phyloP scores from a whole-genome alignment of 1,139 yeast species.

The Eremothecium sinecaudum region DNA sequence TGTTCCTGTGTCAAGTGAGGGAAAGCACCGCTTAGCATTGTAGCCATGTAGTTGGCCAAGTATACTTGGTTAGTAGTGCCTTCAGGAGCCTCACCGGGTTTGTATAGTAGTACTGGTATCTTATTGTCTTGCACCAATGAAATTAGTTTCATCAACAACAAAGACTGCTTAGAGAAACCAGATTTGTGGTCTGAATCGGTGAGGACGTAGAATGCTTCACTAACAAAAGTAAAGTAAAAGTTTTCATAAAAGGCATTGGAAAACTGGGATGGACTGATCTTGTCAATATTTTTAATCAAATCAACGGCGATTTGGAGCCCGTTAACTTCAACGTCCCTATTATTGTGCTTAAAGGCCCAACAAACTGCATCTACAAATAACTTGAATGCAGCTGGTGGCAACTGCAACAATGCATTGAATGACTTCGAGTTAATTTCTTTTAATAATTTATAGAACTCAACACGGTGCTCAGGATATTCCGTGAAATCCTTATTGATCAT shows the following conservation, averaged over 20 bases:
- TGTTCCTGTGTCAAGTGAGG: conserved; percentile 83
- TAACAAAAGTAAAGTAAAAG: conserved; percentile 79
- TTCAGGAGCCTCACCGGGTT: conserved; percentile 63
- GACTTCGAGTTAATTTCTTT: conserved; percentile 80
- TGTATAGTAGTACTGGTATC: conserved; percentile 69
- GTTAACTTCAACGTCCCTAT: conserved; percentile 87
- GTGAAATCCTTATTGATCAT: conserved; percentile 95
- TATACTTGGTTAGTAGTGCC: conserved; percentile 78
- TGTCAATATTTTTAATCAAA: conserved; percentile 73
- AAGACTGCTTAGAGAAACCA: conserved; percentile 84
- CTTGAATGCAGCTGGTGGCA: conserved; percentile 89
- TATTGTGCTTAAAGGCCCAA: conserved; percentile 97
- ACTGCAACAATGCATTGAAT: conserved; percentile 75
- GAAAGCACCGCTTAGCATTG: conserved; percentile 76
- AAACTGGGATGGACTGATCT: conserved; percentile 64
- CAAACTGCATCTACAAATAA: conserved; percentile 85
- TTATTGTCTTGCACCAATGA: conserved; percentile 72
- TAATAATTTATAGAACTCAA: conserved; percentile 83
- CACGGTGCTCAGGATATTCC: conserved; percentile 96
- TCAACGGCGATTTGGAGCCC: conserved; percentile 79
- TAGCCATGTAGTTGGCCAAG: conserved; percentile 72
- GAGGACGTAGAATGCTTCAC: conserved; percentile 85
- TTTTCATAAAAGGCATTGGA: conserved; percentile 81
- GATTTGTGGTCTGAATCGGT: conserved; percentile 98
- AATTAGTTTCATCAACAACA: conserved; percentile 72